Evolutionary conservation across 331 rosid genomes (phyloP).

Genomic region (Acacia pycnantha): DNA sequence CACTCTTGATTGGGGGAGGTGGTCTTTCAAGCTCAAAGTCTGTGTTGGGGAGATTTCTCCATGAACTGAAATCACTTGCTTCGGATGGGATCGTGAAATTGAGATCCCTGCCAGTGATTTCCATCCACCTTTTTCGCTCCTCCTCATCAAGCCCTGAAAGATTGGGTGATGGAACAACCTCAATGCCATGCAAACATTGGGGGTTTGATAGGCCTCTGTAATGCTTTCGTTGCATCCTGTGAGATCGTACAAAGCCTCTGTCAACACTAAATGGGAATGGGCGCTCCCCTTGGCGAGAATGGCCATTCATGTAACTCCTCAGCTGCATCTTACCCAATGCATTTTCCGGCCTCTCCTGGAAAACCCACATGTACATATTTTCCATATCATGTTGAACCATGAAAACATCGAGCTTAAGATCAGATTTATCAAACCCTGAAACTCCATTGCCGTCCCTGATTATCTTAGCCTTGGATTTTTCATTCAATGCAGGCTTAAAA

Average conservation of each 20-base stretch:
- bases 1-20: background rate
- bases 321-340: constrained; percentile 7
- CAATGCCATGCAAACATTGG: constrained; percentile 10
- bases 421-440: constrained; percentile 1
- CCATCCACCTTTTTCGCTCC: background rate
- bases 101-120: background rate
- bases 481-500: background rate
- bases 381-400: constrained; percentile 5
- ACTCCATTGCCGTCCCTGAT: constrained; percentile 1
- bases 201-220: constrained; percentile 7
- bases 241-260: constrained; percentile 4
- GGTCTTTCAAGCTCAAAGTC: background rate
- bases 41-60: constrained; percentile 5
- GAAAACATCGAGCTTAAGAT: background rate
- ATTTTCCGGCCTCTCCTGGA: constrained; percentile 3
- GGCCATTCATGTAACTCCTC: constrained; percentile 3
- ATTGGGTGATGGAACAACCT: background rate
- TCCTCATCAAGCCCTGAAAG: background rate
- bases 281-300: constrained; percentile 3
- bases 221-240: constrained; percentile 8
- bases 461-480: constrained; percentile 4
- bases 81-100: background rate
- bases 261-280: background rate
- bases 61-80: constrained; percentile 5
- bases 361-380: constrained; percentile 1